A percentile compares a stretch with the other conserved stretches of the same genome.
phyloP scores from a whole-genome alignment of 441 rosid species.

The Pelargonium australe region DNA sequence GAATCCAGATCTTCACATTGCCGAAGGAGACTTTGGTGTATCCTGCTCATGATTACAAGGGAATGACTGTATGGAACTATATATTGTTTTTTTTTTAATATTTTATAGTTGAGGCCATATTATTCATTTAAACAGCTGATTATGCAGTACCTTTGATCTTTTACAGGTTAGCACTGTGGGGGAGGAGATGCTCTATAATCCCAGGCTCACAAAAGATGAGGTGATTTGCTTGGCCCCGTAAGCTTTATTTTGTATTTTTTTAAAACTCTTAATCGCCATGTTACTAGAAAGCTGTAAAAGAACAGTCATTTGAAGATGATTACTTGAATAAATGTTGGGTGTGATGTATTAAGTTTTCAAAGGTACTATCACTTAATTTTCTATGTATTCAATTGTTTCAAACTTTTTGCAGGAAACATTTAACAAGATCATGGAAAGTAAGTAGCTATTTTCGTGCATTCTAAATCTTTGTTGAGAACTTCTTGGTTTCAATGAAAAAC shows the following conservation, averaged over 20 bases:
- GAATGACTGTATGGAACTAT: constrained; percentile 49
- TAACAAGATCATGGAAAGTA: constrained; percentile 70
- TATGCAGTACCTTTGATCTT: constrained; percentile 8
- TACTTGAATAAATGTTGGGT: background rate
- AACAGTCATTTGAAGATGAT: background rate
- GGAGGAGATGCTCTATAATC: constrained; percentile 74
- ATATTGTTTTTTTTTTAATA: background rate
- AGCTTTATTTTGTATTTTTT: constrained; percentile 12
- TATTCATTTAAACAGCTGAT: constrained; percentile 7
- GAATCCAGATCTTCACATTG: constrained; percentile 64
- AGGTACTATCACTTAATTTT: background rate
- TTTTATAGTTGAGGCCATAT: background rate
- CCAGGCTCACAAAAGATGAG: constrained; percentile 75
- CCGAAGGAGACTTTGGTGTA: constrained; percentile 79
- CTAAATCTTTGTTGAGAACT: background rate
- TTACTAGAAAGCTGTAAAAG: background rate
- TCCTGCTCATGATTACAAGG: constrained; percentile 90
- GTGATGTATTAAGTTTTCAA: background rate
- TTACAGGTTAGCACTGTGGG: constrained; percentile 77
- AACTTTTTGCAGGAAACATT: constrained; percentile 57
- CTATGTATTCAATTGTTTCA: background rate
- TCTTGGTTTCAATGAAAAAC: background rate
- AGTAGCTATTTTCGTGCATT: constrained; percentile 22
- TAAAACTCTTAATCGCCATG: background rate
- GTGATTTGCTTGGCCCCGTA: constrained; percentile 21